Conservation (phyloP, 495 filamentous ascomycete species). For the Talaromyces adpressus region DNA sequence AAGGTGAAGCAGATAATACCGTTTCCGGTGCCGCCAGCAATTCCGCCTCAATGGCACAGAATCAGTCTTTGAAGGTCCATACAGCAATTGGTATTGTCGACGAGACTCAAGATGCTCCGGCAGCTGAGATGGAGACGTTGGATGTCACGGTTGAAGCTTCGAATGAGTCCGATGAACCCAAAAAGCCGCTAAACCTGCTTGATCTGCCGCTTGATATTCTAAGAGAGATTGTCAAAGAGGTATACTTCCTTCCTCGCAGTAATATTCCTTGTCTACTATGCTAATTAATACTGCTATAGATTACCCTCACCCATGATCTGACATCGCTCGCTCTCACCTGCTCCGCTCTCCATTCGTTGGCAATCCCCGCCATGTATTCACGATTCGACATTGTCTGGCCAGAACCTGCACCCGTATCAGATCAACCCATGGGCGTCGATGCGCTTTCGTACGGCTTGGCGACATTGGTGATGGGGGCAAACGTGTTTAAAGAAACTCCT, state of each 20-base stretch:
- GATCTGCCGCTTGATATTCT: conserved; percentile 84
- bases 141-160: not conserved
- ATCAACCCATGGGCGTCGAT: conserved; percentile 72
- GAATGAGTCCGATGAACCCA: not conserved
- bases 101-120: not conserved
- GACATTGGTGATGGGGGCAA: conserved; percentile 74
- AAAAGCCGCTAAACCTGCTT: conserved; percentile 47
- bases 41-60: not conserved
- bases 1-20: not conserved
- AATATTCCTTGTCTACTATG: not conserved
- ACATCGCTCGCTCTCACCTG: conserved; percentile 77
- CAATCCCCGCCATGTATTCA: conserved; percentile 82
- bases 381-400: conserved; percentile 96
- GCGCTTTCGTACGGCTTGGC: conserved; percentile 86
- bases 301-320: conserved; percentile 83
- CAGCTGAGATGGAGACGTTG: not conserved
- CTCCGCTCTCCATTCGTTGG: conserved; percentile 73
- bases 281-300: conserved; percentile 36
- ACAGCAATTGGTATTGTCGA: not conserved
- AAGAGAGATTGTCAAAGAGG: conserved; percentile 85
- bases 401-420: conserved; percentile 54
- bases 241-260: conserved; percentile 18
- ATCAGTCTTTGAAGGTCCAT: not conserved
- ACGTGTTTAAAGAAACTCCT: conserved; percentile 50
- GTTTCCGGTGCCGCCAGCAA: not conserved